Conservation (phyloP, 2,329 filamentous ascomycete genomes). For the Fusarium buxicola region DNA sequence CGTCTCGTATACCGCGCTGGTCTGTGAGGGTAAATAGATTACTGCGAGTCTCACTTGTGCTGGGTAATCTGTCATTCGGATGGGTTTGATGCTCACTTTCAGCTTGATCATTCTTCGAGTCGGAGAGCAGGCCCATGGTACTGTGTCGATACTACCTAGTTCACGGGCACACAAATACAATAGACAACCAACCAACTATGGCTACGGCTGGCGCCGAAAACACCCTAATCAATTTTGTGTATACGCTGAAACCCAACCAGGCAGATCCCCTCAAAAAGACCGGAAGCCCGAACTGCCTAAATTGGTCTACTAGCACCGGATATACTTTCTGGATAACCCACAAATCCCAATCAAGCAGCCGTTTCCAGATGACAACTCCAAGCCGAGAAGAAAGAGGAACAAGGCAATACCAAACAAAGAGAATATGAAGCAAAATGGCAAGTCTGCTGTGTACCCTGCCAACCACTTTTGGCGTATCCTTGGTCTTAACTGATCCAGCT, state of each 20-base stretch:
- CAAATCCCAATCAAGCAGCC: constrained; percentile 6
- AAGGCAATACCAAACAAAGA: constrained; percentile 12
- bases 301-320: constrained; percentile 13
- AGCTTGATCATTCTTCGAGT: no score
- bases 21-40: no score
- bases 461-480: neutral
- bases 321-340: constrained; percentile 21
- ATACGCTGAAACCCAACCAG: constrained; percentile 1
- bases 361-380: constrained; percentile 2
- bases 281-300: constrained; percentile 8
- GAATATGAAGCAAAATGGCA: constrained; percentile 4
- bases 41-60: no score
- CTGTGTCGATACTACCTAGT: no score
- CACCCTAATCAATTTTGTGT: constrained; percentile 22
- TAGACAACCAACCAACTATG: neutral
- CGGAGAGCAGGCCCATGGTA: no score
- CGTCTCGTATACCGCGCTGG: no score
- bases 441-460: constrained; percentile 26
- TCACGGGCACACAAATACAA: no score
- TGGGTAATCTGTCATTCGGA: no score
- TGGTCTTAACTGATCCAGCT: neutral
- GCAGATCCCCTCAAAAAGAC: neutral
- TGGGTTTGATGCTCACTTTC: no score
- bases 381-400: neutral
- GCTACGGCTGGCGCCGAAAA: neutral